Conservation (phyloP, 1,284 basidiomycete genomes). For the Cryptococcus jaspeensis region DNA sequence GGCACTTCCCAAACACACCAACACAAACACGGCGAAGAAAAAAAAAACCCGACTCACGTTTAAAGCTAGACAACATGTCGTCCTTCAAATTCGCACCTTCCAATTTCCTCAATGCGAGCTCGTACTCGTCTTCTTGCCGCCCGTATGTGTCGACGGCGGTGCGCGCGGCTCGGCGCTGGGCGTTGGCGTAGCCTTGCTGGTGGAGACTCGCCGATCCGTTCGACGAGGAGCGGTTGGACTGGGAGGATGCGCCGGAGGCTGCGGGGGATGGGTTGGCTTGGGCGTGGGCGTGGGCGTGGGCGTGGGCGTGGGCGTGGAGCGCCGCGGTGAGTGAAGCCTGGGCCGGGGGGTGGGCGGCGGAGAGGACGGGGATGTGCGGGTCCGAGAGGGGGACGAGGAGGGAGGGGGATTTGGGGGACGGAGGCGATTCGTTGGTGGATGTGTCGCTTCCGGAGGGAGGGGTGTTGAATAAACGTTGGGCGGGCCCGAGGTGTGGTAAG, state of each 20-base stretch:
- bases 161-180: too few relatives aligned
- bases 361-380: neutral
- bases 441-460: neutral
- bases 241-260: too few relatives aligned
- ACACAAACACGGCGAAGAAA: neutral
- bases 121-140: conserved; percentile 19
- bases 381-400: conserved; percentile 15
- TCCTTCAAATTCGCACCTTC: conserved; percentile 32
- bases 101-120: conserved; percentile 28
- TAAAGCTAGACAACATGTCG: conserved; percentile 48
- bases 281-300: neutral
- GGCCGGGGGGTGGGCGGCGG: neutral
- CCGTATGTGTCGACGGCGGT: too few relatives aligned
- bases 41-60: conserved; percentile 37
- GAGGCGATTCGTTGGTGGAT: neutral
- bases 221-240: too few relatives aligned
- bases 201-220: too few relatives aligned
- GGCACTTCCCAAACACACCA: neutral
- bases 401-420: conserved; percentile 14
- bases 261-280: neutral
- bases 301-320: too few relatives aligned
- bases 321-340: neutral
- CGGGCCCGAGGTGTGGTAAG: too few relatives aligned
- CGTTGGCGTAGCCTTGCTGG: too few relatives aligned
- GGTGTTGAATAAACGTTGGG: neutral